Conservation (phyloP, 2,329 filamentous ascomycete genomes). For the Botrytis porri region DNA sequence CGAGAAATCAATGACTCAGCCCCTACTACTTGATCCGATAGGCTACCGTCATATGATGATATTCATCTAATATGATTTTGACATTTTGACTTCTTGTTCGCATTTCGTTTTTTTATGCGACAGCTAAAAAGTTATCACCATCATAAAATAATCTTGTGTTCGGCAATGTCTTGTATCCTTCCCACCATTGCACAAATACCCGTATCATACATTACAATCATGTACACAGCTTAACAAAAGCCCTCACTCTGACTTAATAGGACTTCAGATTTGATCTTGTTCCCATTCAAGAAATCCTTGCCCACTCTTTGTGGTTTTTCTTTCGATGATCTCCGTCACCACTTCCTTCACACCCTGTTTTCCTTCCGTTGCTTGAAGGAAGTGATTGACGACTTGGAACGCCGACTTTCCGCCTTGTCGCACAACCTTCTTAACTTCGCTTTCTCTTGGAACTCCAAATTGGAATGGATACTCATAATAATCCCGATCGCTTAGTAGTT, state of each 20-base stretch:
- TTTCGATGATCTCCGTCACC: conserved; percentile 63
- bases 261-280: conserved; percentile 9
- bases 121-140: conserved; percentile 25
- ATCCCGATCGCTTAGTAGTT: conserved; percentile 59
- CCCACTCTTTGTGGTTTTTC: conserved; percentile 37
- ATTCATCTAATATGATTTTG: conserved; percentile 14
- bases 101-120: conserved; percentile 27
- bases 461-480: conserved; percentile 73
- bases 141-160: conserved; percentile 13
- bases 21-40: conserved; percentile 18
- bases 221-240: conserved; percentile 14
- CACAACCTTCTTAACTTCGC: conserved; percentile 51
- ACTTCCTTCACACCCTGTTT: conserved; percentile 70
- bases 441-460: conserved; percentile 68
- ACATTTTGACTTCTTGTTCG: conserved; percentile 5
- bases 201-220: conserved; percentile 21
- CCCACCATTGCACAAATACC: conserved; percentile 26
- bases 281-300: conserved; percentile 38
- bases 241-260: neutral
- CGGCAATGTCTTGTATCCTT: conserved; percentile 20
- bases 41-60: conserved; percentile 32
- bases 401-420: conserved; percentile 42
- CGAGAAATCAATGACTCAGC: conserved; percentile 34
- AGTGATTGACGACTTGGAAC: conserved; percentile 59
- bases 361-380: conserved; percentile 56